Conservation (phyloP, 768 basidiomycete species). For the Asterophora lycoperdoides region DNA sequence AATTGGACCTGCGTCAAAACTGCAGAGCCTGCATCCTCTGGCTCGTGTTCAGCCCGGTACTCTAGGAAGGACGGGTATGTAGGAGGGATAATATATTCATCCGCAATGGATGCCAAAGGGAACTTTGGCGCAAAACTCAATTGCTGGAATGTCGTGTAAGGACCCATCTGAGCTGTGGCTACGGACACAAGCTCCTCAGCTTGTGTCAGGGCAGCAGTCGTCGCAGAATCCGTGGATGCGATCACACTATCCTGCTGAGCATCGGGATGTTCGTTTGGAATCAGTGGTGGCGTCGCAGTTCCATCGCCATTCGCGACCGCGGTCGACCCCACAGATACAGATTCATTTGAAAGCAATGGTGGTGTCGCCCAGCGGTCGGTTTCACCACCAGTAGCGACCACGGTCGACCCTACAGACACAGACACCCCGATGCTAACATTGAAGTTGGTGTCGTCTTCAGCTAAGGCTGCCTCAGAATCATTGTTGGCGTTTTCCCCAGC, state of each 20-base stretch:
- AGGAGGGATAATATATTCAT: conserved; percentile 89
- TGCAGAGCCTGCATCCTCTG: conserved; percentile 41
- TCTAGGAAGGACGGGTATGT: conserved; percentile 78
- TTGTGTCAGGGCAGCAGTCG: conserved; percentile 36
- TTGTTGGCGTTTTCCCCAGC: conserved; percentile 43
- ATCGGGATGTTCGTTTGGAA: conserved; percentile 40
- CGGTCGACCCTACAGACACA: conserved; percentile 39
- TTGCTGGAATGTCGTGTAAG: conserved; percentile 92
- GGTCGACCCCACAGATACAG: conserved; percentile 46
- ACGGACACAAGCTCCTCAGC: conserved; percentile 67
- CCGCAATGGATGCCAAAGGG: conserved; percentile 83
- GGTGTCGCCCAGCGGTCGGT: conserved; percentile 31
- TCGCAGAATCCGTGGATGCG: conserved; percentile 31
- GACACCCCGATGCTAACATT: conserved; percentile 63
- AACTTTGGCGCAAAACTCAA: conserved; percentile 81
- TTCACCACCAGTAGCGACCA: conserved; percentile 31
- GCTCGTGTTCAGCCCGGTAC: conserved; percentile 63
- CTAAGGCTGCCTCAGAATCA: conserved; percentile 38
- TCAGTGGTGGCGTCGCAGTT: conserved; percentile 34
- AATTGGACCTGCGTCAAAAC: conserved; percentile 64
- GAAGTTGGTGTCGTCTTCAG: conserved; percentile 53
- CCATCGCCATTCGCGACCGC: conserved; percentile 32
- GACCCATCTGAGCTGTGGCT: conserved; percentile 67
- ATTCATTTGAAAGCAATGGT: conserved; percentile 38
- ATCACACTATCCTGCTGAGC: conserved; percentile 26